Percentiles rank a stretch among this genome's conserved stretches.
Conservation (phyloP, 2,329 filamentous ascomycete species). For the Chaetomium olivaceum region DNA sequence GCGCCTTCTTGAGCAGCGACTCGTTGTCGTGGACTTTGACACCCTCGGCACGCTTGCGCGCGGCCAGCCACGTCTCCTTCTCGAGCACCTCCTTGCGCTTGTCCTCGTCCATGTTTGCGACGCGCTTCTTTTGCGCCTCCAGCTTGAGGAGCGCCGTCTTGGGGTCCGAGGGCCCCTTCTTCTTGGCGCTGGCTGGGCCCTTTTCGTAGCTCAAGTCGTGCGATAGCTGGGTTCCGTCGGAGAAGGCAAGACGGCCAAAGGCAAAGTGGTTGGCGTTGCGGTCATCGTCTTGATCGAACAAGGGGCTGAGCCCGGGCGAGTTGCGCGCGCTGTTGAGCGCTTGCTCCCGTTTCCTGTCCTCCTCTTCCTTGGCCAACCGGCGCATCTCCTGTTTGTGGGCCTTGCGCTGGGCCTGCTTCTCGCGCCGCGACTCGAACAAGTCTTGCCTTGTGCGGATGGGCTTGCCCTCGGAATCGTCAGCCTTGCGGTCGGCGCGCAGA, state of each 20-base stretch:
- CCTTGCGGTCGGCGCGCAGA: conserved; percentile 82
- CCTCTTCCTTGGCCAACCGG: conserved; percentile 74
- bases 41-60: conserved; percentile 83
- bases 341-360: conserved; percentile 66
- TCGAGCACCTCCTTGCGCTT: conserved; percentile 87
- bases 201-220: conserved; percentile 66
- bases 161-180: conserved; percentile 80
- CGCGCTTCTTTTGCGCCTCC: conserved; percentile 80
- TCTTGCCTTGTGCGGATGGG: conserved; percentile 85
- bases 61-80: conserved; percentile 92
- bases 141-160: conserved; percentile 83
- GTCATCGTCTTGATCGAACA: conserved; percentile 53
- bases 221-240: conserved; percentile 78
- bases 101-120: conserved; percentile 71
- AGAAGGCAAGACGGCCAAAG: conserved; percentile 89
- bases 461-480: conserved; percentile 78
- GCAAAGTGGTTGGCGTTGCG: conserved; percentile 66
- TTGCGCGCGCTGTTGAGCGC: conserved; percentile 60
- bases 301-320: conserved; percentile 60
- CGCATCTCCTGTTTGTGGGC: conserved; percentile 86
- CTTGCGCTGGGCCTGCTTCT: conserved; percentile 84
- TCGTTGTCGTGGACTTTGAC: conserved; percentile 88
- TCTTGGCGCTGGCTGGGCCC: conserved; percentile 53
- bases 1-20: conserved; percentile 82
- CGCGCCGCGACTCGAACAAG: conserved; percentile 82